phyloP scores from a whole-genome alignment of 2,329 filamentous ascomycete species.

The Aspergillus pseudoterreus region DNA sequence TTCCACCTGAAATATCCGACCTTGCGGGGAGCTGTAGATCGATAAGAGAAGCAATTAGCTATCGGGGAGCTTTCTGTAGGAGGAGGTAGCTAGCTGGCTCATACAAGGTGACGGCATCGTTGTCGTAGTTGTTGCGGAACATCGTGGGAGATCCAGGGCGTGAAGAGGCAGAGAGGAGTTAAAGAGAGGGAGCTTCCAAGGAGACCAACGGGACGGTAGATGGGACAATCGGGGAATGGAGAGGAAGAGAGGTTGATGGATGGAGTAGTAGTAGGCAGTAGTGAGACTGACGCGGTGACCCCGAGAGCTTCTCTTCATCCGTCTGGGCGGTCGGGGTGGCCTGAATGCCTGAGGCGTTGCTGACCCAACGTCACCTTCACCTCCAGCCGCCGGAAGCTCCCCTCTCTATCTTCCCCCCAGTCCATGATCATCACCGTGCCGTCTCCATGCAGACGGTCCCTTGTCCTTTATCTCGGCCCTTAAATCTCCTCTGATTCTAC shows the following conservation, averaged over 20 bases:
- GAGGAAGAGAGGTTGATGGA: background rate
- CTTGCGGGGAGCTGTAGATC: constrained; percentile 80
- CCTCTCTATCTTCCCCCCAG: background rate
- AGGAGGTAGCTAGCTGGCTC: constrained; percentile 37
- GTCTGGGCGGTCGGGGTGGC: constrained; percentile 7
- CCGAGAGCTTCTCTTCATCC: constrained; percentile 12
- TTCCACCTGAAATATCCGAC: constrained; percentile 98
- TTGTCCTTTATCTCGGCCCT: background rate
- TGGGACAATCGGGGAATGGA: constrained; percentile 8
- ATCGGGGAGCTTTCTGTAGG: constrained; percentile 12
- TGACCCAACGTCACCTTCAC: constrained; percentile 31
- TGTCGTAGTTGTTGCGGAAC: constrained; percentile 99
- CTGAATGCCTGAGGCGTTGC: constrained; percentile 16
- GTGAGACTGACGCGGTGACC: constrained; percentile 32
- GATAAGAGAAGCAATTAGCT: constrained; percentile 3
- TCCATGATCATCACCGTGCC: background rate
- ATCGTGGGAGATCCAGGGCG: constrained; percentile 48
- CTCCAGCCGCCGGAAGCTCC: constrained; percentile 6
- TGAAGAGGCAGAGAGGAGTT: constrained; percentile 6
- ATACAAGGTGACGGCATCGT: constrained; percentile 99
- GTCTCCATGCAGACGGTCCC: constrained; percentile 10
- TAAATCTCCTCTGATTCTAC: background rate
- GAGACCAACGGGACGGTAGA: constrained; percentile 15
- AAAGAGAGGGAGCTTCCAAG: constrained; percentile 12
- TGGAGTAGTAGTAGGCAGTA: constrained; percentile 30